Percentiles rank a stretch among this genome's conserved stretches.
Conservation (phyloP, 352 stramenopile species). For the Pythium plurisporium region DNA sequence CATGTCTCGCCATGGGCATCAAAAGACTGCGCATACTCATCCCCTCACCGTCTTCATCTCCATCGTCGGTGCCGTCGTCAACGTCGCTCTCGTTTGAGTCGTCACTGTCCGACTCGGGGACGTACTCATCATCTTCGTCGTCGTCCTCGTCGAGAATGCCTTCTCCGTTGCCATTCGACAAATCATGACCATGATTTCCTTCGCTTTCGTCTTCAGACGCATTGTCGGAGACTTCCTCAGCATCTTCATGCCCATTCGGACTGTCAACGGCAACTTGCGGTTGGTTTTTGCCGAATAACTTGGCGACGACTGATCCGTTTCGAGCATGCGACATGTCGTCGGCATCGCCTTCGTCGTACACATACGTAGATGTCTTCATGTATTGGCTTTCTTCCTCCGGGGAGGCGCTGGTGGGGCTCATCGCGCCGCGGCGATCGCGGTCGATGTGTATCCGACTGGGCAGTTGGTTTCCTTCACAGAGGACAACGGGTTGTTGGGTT, state of each 20-base stretch:
- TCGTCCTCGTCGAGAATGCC: constrained; percentile 19
- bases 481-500: too few relatives aligned
- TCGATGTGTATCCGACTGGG: constrained; percentile 8
- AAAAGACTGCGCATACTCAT: constrained; percentile 20
- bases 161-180: constrained; percentile 5
- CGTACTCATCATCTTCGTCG: constrained; percentile 34
- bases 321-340: background rate
- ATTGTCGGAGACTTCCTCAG: background rate
- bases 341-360: background rate
- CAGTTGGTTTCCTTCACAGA: constrained; percentile 12
- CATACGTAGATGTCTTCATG: background rate
- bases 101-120: constrained; percentile 1
- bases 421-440: background rate
- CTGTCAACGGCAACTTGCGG: constrained; percentile 1
- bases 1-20: constrained; percentile 15
- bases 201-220: background rate
- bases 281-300: constrained; percentile 15
- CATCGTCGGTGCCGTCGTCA: constrained; percentile 23
- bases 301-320: constrained; percentile 7
- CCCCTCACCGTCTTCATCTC: constrained; percentile 24
- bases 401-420: constrained; percentile 1
- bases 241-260: background rate
- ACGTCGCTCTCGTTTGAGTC: constrained; percentile 17
- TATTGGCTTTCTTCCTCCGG: background rate
- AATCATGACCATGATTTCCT: background rate